Conservation (phyloP, 257 asterid species). For the Avicennia marina region DNA sequence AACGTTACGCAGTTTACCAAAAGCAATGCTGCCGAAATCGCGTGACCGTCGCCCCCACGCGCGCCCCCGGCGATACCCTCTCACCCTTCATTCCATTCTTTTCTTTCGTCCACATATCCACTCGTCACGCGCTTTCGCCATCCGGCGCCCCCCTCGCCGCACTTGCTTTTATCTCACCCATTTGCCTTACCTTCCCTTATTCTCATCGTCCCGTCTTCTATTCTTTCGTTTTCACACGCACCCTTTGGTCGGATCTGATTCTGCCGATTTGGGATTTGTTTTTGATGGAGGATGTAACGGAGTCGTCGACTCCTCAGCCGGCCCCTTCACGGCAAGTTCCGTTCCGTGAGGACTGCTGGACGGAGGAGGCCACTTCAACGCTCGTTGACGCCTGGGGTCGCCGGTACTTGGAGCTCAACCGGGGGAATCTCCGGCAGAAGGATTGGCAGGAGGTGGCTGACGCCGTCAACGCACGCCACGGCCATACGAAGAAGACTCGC, state of each 20-base stretch:
- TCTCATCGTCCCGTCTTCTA: not conserved
- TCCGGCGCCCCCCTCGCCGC: not conserved
- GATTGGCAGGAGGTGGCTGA: constrained; percentile 66
- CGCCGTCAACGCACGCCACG: constrained; percentile 45
- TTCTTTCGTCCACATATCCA: not conserved
- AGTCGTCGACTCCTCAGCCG: not conserved
- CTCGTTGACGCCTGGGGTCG: constrained; percentile 8
- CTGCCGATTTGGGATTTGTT: not conserved
- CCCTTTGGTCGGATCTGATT: too few relatives aligned
- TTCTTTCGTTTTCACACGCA: too few relatives aligned
- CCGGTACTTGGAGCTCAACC: not conserved
- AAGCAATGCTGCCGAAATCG: not conserved
- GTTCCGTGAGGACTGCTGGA: constrained; percentile 6
- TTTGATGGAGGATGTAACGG: too few relatives aligned
- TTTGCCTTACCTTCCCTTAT: too few relatives aligned
- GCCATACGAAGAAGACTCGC: constrained; percentile 36
- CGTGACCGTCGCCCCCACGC: not conserved
- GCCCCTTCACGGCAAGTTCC: not conserved
- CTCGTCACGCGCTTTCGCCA: not conserved
- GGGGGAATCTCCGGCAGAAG: constrained; percentile 31
- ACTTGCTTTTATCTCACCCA: not conserved
- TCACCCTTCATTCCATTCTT: too few relatives aligned
- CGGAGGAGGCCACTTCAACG: constrained; percentile 6
- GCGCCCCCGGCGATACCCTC: not conserved
- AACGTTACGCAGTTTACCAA: not conserved